Evolutionary conservation across 345 rosid species (phyloP).

Genomic region (Euphorbia pulcherrima): DNA sequence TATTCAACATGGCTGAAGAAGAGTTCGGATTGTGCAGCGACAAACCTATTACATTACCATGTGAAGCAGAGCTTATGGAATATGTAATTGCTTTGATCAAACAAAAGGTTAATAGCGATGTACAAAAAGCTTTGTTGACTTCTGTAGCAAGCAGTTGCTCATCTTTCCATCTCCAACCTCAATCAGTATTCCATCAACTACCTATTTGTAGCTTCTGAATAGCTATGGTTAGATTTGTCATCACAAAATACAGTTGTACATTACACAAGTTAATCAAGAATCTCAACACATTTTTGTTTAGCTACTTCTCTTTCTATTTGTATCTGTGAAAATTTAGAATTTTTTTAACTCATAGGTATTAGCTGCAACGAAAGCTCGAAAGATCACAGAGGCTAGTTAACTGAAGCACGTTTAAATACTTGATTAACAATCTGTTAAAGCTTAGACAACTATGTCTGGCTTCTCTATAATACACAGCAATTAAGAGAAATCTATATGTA

Average conservation of each 20-base stretch:
- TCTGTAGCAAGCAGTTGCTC: slow-evolving; percentile 4
- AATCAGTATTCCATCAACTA: too few species aligned
- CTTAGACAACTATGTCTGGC: too few species aligned
- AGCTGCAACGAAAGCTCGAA: too few species aligned
- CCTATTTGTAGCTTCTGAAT: neutral
- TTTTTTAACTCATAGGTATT: neutral
- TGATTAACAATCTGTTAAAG: too few species aligned
- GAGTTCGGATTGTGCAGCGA: slow-evolving; percentile 12
- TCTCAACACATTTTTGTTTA: neutral
- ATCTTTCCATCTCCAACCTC: neutral
- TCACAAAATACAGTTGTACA: neutral
- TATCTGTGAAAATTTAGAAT: too few species aligned
- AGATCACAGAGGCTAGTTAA: too few species aligned
- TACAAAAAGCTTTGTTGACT: neutral
- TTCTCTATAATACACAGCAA: too few species aligned
- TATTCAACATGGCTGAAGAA: slow-evolving; percentile 15
- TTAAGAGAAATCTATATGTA: too few species aligned
- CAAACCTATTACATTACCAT: slow-evolving; percentile 12
- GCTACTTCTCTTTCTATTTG: neutral
- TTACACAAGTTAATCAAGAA: neutral
- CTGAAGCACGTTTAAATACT: too few species aligned
- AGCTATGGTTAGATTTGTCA: neutral
- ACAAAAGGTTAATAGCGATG: slow-evolving; percentile 1
- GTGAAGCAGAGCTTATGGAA: slow-evolving; percentile 10
- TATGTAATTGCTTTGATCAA: neutral